Evolutionary conservation across 2,329 filamentous ascomycete genomes (phyloP), one percentile per base, ranked within the genome.

Genomic region (Neofusicoccum cordaticola): DNA sequence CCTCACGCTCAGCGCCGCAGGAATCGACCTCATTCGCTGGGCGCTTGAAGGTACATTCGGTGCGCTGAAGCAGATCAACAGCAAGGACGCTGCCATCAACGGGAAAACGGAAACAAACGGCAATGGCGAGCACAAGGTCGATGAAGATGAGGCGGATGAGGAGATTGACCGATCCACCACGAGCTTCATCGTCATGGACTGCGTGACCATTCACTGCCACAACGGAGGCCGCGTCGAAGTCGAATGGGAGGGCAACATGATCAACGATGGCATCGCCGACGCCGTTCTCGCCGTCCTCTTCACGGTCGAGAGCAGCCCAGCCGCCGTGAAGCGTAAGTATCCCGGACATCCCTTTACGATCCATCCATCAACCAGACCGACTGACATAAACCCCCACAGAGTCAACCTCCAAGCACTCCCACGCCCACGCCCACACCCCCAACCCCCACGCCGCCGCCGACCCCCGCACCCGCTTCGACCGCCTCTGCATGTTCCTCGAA

Each of bases 211-310:
- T n/a, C 86, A 89, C 19, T 93, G 95, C 77, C 85, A 85, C 68
- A 85, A 83, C 67, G 89, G 87, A 69, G 91, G 93, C 64, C 89
- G 95, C 73, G 86, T 97, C 5, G 93, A 96, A 75, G 83, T 98
- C 2, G 93, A 97, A 78, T 99, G 95, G 95, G 94, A 98, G 76
- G 95, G 93, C 65, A 99, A 98, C 75, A 91, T 97, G 81, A 89
- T 97, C 73, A 99, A 98, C 76, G 95, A 99, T 73, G 92, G 93
- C 66, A 96, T 99, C 72, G 95, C 95, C n/a, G 95, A 99, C 78
- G 93, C 95, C 15, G 90, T 98, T 63, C 92, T 98, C 84, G 93
- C 93, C 0, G 92, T 97, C 2, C 84, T 99, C 11, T 88, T 97
- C 70, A 93, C 91, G 0, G 91, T 97, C 22, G 95, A 99, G 79